These are phyloP conservation scores for Anethum foeniculum DNA, from an alignment of 140 eudicot genomes.

Conservation along the genomic window DNA sequence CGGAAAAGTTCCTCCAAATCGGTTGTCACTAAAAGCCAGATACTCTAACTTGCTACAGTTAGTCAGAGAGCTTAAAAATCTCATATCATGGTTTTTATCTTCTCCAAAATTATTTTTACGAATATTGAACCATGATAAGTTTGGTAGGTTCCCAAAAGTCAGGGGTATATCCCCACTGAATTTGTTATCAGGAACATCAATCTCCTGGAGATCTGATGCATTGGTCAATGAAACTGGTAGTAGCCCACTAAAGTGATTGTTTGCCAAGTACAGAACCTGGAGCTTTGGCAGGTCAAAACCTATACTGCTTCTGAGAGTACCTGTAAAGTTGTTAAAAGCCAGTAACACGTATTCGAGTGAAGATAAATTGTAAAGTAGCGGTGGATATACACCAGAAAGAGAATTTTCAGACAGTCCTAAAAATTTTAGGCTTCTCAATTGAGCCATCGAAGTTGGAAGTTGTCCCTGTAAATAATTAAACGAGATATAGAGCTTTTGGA, in stretches of 20 bases:
- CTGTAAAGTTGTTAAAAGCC: constrained; percentile 15
- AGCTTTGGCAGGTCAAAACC: constrained; percentile 13
- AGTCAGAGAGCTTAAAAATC: constrained; percentile 9
- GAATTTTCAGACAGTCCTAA: constrained; percentile 9
- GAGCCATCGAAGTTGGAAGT: neutral
- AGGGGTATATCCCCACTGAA: constrained; percentile 8
- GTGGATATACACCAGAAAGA: constrained; percentile 24
- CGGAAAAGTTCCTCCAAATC: constrained; percentile 15
- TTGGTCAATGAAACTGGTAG: constrained; percentile 16
- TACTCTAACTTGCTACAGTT: constrained; percentile 9
- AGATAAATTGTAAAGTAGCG: constrained; percentile 25
- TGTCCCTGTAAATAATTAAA: constrained; percentile 10
- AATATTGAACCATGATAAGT: constrained; percentile 1
- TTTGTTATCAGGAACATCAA: constrained; percentile 7
- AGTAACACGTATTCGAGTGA: neutral
- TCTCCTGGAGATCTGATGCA: constrained; percentile 4
- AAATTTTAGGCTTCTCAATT: neutral
- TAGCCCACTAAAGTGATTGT: neutral
- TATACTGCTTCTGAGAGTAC: constrained; percentile 12
- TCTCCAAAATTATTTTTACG: constrained; percentile 5
- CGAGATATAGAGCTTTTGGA: constrained; percentile 11
- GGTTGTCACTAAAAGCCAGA: constrained; percentile 2
- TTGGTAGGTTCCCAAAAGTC: neutral
- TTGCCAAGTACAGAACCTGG: constrained; percentile 6
- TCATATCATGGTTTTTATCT: constrained; percentile 1